These are phyloP conservation scores for Penicillium angulare DNA, from an alignment of 495 filamentous ascomycete genomes.

Conservation along the genomic window DNA sequence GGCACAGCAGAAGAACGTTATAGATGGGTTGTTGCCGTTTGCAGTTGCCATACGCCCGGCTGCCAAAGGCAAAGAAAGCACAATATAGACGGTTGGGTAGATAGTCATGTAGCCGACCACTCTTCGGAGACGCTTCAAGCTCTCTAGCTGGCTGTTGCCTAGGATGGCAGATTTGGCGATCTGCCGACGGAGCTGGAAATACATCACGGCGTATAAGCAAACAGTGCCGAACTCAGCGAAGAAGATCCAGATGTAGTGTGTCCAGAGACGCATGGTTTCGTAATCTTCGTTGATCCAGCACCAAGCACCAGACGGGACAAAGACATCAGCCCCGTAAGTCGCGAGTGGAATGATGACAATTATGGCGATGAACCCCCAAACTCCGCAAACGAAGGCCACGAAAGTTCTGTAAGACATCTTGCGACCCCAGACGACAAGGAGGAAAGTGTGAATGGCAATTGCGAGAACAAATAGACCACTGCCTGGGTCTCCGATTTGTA, in stretches of 20 bases:
- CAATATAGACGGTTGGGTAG: conserved; percentile 71
- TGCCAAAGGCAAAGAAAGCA: conserved; percentile 70
- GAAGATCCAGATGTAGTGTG: conserved; percentile 82
- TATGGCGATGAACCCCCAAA: conserved; percentile 61
- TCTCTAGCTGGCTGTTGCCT: conserved; percentile 37
- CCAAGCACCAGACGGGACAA: conserved; percentile 62
- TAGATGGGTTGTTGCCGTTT: conserved; percentile 49
- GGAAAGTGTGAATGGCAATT: conserved; percentile 69
- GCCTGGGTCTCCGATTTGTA: conserved; percentile 67
- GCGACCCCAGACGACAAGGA: conserved; percentile 58
- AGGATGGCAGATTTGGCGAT: conserved; percentile 42
- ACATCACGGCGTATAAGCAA: conserved; percentile 63
- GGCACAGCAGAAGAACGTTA: conserved; percentile 64
- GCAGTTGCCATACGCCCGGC: conserved; percentile 66
- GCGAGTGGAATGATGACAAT: conserved; percentile 57
- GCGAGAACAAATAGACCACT: conserved; percentile 69
- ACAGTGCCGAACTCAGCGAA: conserved; percentile 63
- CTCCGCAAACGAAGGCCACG: conserved; percentile 43
- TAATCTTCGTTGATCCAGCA: conserved; percentile 70
- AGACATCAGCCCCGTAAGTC: conserved; percentile 55
- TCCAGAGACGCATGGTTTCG: conserved; percentile 60
- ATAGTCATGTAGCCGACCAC: conserved; percentile 69
- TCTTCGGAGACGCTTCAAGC: conserved; percentile 40
- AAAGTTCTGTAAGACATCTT: conserved; percentile 55
- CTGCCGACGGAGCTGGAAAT: conserved; percentile 53